Percentiles rank a stretch among this genome's conserved stretches.
phyloP scores from a whole-genome alignment of 345 rosid genomes.

The Luvunga scandens region DNA sequence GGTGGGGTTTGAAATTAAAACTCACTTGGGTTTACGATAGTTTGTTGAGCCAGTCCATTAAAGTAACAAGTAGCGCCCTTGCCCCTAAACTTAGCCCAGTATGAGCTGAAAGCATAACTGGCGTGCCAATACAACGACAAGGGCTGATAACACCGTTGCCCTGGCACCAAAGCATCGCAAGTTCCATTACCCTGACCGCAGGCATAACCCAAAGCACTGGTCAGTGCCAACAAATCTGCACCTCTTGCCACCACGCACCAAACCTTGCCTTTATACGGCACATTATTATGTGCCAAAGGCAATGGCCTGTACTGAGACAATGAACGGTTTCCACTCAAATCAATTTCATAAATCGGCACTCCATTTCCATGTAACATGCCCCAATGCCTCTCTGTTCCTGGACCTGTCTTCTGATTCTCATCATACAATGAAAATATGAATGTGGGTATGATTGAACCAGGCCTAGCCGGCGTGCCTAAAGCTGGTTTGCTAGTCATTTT shows the following conservation, averaged over 20 bases:
- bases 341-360: constrained; percentile 45
- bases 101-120: constrained; percentile 76
- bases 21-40: constrained; percentile 69
- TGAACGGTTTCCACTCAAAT: constrained; percentile 42
- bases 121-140: constrained; percentile 52
- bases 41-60: constrained; percentile 65
- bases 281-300: constrained; percentile 48
- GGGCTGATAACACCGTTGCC: constrained; percentile 59
- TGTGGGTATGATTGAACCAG: constrained; percentile 50
- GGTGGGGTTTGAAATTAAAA: background rate
- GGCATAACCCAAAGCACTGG: constrained; percentile 35
- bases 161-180: constrained; percentile 54
- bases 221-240: constrained; percentile 35
- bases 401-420: constrained; percentile 67
- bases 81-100: constrained; percentile 59
- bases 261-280: constrained; percentile 48
- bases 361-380: constrained; percentile 57
- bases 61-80: constrained; percentile 64
- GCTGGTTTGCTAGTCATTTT: constrained; percentile 45
- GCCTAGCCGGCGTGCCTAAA: constrained; percentile 74
- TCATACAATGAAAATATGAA: constrained; percentile 62
- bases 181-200: constrained; percentile 49
- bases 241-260: constrained; percentile 67
- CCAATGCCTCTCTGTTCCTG: constrained; percentile 81
- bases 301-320: constrained; percentile 28